Conservation (phyloP, 192 early-diverging fungal genomes). For the Chytriomyces sp. region DNA sequence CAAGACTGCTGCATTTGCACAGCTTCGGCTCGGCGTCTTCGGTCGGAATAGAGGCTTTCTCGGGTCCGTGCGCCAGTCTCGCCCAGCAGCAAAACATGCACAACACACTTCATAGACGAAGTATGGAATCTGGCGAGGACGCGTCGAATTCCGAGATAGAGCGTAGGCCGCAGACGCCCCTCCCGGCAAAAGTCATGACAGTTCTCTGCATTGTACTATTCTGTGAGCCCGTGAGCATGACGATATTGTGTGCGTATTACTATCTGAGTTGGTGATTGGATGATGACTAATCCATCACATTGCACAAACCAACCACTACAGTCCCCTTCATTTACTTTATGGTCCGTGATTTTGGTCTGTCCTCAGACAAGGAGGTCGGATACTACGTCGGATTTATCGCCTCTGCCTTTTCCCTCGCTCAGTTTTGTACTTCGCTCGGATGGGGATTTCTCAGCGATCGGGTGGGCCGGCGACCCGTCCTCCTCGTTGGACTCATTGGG, state of each 20-base stretch:
- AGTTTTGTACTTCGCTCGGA: conserved; percentile 57
- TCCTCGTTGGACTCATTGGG: conserved; percentile 78
- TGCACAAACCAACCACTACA: conserved; percentile 71
- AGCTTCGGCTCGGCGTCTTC: not conserved
- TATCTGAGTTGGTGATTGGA: not conserved
- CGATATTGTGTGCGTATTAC: conserved; percentile 19
- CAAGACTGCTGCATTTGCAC: conserved; percentile 7
- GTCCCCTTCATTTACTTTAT: conserved; percentile 88
- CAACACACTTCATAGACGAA: not conserved
- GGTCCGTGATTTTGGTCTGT: conserved; percentile 66
- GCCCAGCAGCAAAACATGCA: not conserved
- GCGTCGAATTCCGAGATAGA: not conserved
- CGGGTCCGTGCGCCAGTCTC: not conserved
- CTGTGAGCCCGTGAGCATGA: conserved; percentile 33
- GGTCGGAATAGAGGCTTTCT: not conserved
- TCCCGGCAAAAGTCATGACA: conserved; percentile 49
- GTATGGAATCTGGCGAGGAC: not conserved
- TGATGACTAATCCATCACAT: conserved; percentile 31
- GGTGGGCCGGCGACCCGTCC: conserved; percentile 77
- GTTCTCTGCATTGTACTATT: conserved; percentile 57
- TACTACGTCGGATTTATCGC: conserved; percentile 80
- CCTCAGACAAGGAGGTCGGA: conserved; percentile 71
- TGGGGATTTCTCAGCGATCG: conserved; percentile 66
- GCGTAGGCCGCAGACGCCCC: conserved; percentile 36
- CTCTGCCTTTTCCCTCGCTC: conserved; percentile 70